Evolutionary conservation across 2,329 filamentous ascomycete genomes (phyloP).

Genomic region (Stagonosporopsis cucurbitacearum): DNA sequence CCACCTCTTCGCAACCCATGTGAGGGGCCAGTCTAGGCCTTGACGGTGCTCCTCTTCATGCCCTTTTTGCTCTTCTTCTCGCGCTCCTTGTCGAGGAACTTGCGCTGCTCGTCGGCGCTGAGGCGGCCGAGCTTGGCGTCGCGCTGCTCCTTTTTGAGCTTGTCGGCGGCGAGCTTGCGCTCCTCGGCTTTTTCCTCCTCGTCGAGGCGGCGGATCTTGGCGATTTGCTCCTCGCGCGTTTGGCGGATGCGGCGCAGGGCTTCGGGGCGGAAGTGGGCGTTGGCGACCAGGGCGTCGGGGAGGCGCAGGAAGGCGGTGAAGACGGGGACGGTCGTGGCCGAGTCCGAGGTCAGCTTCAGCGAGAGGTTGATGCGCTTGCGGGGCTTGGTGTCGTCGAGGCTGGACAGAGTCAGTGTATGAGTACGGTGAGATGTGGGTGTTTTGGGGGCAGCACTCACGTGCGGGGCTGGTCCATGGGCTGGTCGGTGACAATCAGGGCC

Average conservation of each 20-base stretch:
- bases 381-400: conserved; percentile 80
- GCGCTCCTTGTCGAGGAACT: conserved; percentile 79
- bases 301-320: conserved; percentile 84
- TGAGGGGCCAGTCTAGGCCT: conserved; percentile 39
- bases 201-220: conserved; percentile 77
- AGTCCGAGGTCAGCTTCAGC: conserved; percentile 66
- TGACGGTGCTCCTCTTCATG: conserved; percentile 68
- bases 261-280: conserved; percentile 85
- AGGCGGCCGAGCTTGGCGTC: conserved; percentile 73
- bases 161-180: conserved; percentile 60
- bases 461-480: conserved; percentile 83
- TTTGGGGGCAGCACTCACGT: conserved; percentile 68
- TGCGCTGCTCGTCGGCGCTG: conserved; percentile 64
- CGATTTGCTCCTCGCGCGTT: conserved; percentile 80
- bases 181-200: conserved; percentile 75
- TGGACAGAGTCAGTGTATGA: conserved; percentile 47
- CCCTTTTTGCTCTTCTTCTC: conserved; percentile 78
- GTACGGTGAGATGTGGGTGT: background rate
- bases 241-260: conserved; percentile 82
- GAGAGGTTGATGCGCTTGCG: conserved; percentile 87
- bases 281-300: conserved; percentile 78
- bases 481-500: conserved; percentile 87
- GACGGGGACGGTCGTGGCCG: conserved; percentile 71
- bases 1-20: too few species aligned
- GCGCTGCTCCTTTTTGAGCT: conserved; percentile 80